Evolutionary conservation across 2,329 filamentous ascomycete genomes (phyloP).

Genomic region (Exophiala xenobiotica): DNA sequence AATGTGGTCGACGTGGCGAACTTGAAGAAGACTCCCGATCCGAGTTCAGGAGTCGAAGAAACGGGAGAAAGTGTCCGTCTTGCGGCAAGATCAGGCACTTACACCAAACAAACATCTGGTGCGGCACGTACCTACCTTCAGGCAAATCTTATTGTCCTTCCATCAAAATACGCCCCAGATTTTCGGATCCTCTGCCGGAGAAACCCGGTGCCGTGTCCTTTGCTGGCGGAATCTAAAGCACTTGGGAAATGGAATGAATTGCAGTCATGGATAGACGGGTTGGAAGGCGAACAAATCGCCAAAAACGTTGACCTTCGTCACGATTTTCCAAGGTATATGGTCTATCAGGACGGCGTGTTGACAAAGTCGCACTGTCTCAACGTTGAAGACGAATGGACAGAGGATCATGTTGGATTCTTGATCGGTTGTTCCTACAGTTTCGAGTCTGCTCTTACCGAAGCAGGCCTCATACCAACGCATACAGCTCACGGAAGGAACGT

Average conservation of each 20-base stretch:
- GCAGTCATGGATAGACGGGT: conserved; percentile 38
- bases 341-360: conserved; percentile 54
- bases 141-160: conserved; percentile 63
- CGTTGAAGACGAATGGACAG: conserved; percentile 54
- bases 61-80: conserved; percentile 24
- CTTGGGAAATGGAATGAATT: conserved; percentile 46
- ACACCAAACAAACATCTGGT: conserved; percentile 49
- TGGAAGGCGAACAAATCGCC: conserved; percentile 37
- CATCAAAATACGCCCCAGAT: conserved; percentile 56
- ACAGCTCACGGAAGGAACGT: conserved; percentile 51
- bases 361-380: conserved; percentile 41
- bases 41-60: conserved; percentile 2
- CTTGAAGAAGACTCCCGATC: background rate
- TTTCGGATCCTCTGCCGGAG: conserved; percentile 60
- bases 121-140: conserved; percentile 58
- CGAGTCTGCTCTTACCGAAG: conserved; percentile 54
- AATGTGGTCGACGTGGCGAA: background rate
- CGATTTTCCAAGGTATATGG: conserved; percentile 59
- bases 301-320: conserved; percentile 55
- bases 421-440: conserved; percentile 66
- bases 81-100: conserved; percentile 19
- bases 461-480: conserved; percentile 56
- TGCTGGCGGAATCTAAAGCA: conserved; percentile 54
- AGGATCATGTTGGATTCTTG: conserved; percentile 61
- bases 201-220: conserved; percentile 63